These are phyloP conservation scores for Entomophthora muscae DNA, from an alignment of 371 early-diverging fungal species.

Conservation along the genomic window DNA sequence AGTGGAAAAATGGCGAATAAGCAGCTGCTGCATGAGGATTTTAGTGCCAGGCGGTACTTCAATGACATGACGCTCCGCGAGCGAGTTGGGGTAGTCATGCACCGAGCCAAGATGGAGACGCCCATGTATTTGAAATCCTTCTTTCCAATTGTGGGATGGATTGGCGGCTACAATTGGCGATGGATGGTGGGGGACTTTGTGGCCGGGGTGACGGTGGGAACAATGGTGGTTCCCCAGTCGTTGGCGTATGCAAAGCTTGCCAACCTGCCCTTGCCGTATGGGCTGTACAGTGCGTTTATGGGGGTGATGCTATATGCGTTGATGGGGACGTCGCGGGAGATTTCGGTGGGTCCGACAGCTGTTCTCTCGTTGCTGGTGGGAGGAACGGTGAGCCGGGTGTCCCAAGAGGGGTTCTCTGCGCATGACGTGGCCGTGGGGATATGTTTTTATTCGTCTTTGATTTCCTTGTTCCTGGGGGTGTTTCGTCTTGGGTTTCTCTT, in stretches of 20 bases:
- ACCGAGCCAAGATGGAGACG: constrained; percentile 22
- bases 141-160: constrained; percentile 13
- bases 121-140: constrained; percentile 25
- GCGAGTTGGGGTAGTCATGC: neutral
- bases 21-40: too few relatives aligned
- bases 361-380: constrained; percentile 56
- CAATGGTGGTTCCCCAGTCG: constrained; percentile 70
- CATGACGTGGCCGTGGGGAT: constrained; percentile 24
- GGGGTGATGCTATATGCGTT: constrained; percentile 56
- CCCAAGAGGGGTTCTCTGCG: constrained; percentile 10
- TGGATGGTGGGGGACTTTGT: constrained; percentile 71
- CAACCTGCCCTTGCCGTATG: constrained; percentile 55
- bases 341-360: constrained; percentile 74
- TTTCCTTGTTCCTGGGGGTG: constrained; percentile 40
- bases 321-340: constrained; percentile 69
- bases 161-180: constrained; percentile 19
- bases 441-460: constrained; percentile 25
- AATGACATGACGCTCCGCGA: neutral
- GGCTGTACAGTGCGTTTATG: constrained; percentile 67
- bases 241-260: constrained; percentile 74
- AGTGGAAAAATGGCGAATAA: too few relatives aligned
- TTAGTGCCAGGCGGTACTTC: too few relatives aligned
- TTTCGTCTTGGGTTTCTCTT: constrained; percentile 61
- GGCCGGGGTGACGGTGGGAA: constrained; percentile 71
- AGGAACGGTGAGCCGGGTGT: constrained; percentile 31